Conservation (phyloP, 768 basidiomycete genomes). For the Gymnopilus junonius region DNA sequence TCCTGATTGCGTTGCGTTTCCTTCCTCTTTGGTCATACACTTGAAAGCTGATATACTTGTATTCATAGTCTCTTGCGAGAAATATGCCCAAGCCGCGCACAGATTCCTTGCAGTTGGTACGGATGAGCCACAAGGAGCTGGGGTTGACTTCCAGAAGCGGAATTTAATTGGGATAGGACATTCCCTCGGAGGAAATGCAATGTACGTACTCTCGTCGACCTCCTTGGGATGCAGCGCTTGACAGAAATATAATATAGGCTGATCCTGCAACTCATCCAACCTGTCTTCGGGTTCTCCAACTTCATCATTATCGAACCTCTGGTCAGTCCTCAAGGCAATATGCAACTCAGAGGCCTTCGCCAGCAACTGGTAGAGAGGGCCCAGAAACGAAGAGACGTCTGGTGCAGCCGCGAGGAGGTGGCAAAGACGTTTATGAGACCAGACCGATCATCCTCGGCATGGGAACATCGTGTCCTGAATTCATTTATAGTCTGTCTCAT, state of each 20-base stretch:
- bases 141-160: conserved; percentile 51
- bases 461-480: conserved; percentile 59
- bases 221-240: not conserved
- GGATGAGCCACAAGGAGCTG: conserved; percentile 34
- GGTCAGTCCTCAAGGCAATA: conserved; percentile 53
- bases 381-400: conserved; percentile 52
- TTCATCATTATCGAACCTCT: conserved; percentile 70
- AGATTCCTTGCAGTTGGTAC: conserved; percentile 54
- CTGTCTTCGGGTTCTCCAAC: conserved; percentile 48
- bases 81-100: conserved; percentile 62
- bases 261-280: conserved; percentile 53
- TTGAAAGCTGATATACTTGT: conserved; percentile 4
- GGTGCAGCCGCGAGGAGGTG: conserved; percentile 52
- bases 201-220: conserved; percentile 46
- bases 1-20: conserved; percentile 5
- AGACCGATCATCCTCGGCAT: conserved; percentile 37
- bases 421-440: conserved; percentile 37
- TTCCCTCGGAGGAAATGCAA: conserved; percentile 67
- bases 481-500: conserved; percentile 52
- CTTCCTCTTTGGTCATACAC: not conserved
- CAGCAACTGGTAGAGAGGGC: conserved; percentile 49
- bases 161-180: conserved; percentile 70
- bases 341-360: conserved; percentile 46
- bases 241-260: conserved; percentile 39
- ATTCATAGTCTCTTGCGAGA: conserved; percentile 61